Conservation (phyloP, 2,329 filamentous ascomycete species). For the Monilinia laxa region DNA sequence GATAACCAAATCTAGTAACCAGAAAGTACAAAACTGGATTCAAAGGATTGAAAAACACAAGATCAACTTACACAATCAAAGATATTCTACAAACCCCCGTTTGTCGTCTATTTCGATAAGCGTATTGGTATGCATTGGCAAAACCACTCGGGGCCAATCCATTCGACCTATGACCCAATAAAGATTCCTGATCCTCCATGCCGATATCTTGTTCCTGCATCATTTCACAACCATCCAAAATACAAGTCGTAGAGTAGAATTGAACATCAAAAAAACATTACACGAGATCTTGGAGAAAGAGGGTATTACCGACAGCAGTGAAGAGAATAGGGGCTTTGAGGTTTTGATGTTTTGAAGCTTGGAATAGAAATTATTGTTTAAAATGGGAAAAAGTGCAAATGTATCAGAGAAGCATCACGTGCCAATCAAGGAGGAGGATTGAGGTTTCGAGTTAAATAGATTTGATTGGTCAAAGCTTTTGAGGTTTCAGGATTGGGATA, state of each 20-base stretch:
- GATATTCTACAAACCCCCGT: neutral
- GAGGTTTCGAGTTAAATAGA: neutral
- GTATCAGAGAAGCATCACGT: neutral
- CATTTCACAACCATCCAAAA: neutral
- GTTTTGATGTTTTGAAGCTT: neutral
- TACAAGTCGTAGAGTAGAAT: neutral
- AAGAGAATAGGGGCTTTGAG: neutral
- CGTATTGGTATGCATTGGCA: conserved; percentile 14
- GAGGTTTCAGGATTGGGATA: neutral
- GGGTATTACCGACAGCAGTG: too few relatives aligned
- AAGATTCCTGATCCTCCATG: conserved; percentile 23
- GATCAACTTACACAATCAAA: conserved; percentile 10
- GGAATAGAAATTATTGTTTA: neutral
- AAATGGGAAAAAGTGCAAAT: too few relatives aligned
- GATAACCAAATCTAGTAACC: neutral
- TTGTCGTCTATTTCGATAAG: conserved; percentile 4
- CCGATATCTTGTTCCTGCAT: neutral
- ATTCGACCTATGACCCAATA: conserved; percentile 15
- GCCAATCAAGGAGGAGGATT: neutral
- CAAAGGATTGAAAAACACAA: neutral
- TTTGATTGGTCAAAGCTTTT: conserved; percentile 1
- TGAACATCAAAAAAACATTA: neutral
- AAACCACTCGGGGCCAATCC: conserved; percentile 5
- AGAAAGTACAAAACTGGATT: neutral
- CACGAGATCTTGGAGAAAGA: neutral